A percentile compares a stretch with the other conserved stretches of the same genome.
phyloP scores from a whole-genome alignment of 2,329 filamentous ascomycete species.

The Phialophora macrospora region DNA sequence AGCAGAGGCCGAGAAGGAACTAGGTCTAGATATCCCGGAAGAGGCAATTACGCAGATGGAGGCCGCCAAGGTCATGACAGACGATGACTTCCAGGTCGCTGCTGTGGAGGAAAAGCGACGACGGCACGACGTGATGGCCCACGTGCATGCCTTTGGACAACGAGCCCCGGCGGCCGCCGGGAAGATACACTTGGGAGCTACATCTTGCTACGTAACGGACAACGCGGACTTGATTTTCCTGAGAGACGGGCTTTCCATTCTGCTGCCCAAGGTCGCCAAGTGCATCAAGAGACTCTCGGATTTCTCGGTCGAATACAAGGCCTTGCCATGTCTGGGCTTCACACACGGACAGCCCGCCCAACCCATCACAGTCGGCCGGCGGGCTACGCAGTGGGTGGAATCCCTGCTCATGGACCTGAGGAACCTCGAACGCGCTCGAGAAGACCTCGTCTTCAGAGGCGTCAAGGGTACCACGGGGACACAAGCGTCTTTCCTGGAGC shows the following conservation, averaged over 20 bases:
- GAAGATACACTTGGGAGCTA: conserved; percentile 79
- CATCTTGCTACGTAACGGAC: conserved; percentile 67
- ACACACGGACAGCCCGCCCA: conserved; percentile 69
- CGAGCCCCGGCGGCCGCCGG: conserved; percentile 77
- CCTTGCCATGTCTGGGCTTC: conserved; percentile 73
- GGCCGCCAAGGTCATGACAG: conserved; percentile 73
- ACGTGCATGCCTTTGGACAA: conserved; percentile 75
- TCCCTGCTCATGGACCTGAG: conserved; percentile 76
- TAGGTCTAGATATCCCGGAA: conserved; percentile 74
- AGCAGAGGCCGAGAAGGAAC: conserved; percentile 78
- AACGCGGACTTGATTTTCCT: conserved; percentile 78
- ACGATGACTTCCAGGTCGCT: conserved; percentile 76
- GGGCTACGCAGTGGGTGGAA: conserved; percentile 75
- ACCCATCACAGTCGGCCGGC: conserved; percentile 69
- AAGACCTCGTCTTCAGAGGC: conserved; percentile 75
- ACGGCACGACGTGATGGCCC: conserved; percentile 68
- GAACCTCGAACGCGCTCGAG: conserved; percentile 70
- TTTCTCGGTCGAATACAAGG: conserved; percentile 76
- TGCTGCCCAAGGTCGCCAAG: conserved; percentile 77
- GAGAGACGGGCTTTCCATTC: conserved; percentile 73
- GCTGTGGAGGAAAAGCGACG: conserved; percentile 75
- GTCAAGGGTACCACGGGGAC: conserved; percentile 75
- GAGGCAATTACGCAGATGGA: conserved; percentile 79
- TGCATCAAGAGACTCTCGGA: conserved; percentile 74
- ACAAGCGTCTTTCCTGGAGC: conserved; percentile 76